These are phyloP conservation scores for Saposhnikovia divaricata DNA, from an alignment of 129 eudicot species.

Conservation along the genomic window DNA sequence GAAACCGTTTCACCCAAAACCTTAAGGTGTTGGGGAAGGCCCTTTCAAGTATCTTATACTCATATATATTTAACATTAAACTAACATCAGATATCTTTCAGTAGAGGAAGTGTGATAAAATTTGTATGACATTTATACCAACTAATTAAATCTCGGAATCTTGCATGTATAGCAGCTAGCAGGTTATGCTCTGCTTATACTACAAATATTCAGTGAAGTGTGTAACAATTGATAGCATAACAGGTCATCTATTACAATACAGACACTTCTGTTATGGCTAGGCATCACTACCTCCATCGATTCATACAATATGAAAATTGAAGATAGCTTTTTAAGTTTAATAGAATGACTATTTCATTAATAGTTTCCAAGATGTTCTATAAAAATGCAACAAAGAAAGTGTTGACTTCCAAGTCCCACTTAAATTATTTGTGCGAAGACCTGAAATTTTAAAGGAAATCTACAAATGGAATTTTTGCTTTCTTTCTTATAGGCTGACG, in stretches of 20 bases:
- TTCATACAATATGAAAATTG: not conserved
- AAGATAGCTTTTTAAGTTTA: not conserved
- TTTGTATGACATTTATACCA: not conserved
- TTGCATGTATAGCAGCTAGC: not conserved
- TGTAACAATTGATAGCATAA: not conserved
- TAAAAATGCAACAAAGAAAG: too few species aligned
- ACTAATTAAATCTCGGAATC: not conserved
- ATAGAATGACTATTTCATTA: not conserved
- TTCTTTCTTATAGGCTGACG: constrained; percentile 46
- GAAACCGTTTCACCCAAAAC: too few species aligned
- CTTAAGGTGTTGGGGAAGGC: too few species aligned
- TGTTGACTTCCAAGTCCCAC: not conserved
- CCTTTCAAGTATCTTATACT: too few species aligned
- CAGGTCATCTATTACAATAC: not conserved
- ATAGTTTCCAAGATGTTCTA: not conserved
- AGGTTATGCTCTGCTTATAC: not conserved
- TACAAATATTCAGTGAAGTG: not conserved
- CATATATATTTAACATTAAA: too few species aligned
- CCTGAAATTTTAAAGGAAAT: not conserved
- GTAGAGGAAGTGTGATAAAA: not conserved
- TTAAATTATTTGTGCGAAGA: not conserved
- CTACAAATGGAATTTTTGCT: not conserved
- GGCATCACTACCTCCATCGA: not conserved
- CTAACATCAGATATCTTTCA: too few species aligned
- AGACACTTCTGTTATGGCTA: not conserved